Conservation (phyloP, 495 filamentous ascomycete genomes). For the Neurospora pannonica region DNA sequence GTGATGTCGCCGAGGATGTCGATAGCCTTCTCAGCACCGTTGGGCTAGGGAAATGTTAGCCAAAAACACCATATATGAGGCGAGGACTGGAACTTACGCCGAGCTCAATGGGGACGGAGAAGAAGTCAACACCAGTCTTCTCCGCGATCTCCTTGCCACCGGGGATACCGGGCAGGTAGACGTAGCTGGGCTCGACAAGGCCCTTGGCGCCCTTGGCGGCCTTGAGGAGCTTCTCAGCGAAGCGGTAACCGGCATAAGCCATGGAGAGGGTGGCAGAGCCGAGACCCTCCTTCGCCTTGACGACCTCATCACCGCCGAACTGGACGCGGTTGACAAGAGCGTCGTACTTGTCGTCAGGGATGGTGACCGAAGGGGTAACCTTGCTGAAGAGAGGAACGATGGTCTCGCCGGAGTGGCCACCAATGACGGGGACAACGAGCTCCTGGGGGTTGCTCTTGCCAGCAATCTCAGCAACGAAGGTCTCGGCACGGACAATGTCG, state of each 20-base stretch:
- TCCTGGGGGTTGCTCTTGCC: slow-evolving; percentile 75
- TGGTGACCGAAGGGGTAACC: slow-evolving; percentile 64
- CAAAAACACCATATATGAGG: not conserved
- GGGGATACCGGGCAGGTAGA: slow-evolving; percentile 83
- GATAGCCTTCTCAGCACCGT: slow-evolving; percentile 70
- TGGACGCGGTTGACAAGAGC: slow-evolving; percentile 87
- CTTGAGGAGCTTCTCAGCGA: slow-evolving; percentile 87
- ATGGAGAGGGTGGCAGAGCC: slow-evolving; percentile 96
- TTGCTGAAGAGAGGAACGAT: slow-evolving; percentile 97
- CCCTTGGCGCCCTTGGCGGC: slow-evolving; percentile 79
- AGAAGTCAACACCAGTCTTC: slow-evolving; percentile 80
- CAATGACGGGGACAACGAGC: slow-evolving; percentile 81
- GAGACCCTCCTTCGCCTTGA: slow-evolving; percentile 91
- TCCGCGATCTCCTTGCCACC: slow-evolving; percentile 79
- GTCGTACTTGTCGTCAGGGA: slow-evolving; percentile 79
- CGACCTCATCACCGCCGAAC: slow-evolving; percentile 97
- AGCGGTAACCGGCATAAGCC: slow-evolving; percentile 93
- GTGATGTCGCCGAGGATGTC: slow-evolving; percentile 67
- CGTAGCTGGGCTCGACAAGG: slow-evolving; percentile 86
- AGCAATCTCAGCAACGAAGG: slow-evolving; percentile 80
- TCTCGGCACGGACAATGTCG: slow-evolving; percentile 95
- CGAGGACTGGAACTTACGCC: slow-evolving; percentile 53
- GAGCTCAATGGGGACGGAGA: slow-evolving; percentile 90
- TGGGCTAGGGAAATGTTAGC: slow-evolving; percentile 45
- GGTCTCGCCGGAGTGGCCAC: slow-evolving; percentile 94